A percentile compares a stretch with the other conserved stretches of the same genome.
Evolutionary conservation across 2,329 filamentous ascomycete species (phyloP).

Genomic region (Beauveria pseudobassiana): DNA sequence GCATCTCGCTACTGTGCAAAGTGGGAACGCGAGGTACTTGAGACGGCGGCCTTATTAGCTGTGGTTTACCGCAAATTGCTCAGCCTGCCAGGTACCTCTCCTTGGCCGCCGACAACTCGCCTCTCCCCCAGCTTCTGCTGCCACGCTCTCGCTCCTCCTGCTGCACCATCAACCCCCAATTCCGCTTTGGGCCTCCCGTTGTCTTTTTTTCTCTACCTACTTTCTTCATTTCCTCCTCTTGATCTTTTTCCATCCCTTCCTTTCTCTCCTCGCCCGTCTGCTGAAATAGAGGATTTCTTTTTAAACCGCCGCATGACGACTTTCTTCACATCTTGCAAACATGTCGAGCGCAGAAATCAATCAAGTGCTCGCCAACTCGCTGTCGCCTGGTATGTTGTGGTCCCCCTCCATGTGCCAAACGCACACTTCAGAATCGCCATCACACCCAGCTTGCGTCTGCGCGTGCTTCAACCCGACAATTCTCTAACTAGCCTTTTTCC

Average conservation of each 20-base stretch:
- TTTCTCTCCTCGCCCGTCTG: slow-evolving; percentile 2
- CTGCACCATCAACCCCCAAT: slow-evolving; percentile 9
- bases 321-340: slow-evolving; percentile 31
- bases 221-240: slow-evolving; percentile 4
- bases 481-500: slow-evolving; percentile 27
- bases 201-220: slow-evolving; percentile 4
- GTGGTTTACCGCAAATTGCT: not conserved
- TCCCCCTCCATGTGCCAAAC: slow-evolving; percentile 12
- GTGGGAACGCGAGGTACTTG: slow-evolving; percentile 1
- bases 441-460: not conserved
- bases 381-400: slow-evolving; percentile 73
- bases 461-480: not conserved
- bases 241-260: slow-evolving; percentile 5
- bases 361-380: slow-evolving; percentile 93
- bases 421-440: slow-evolving; percentile 9
- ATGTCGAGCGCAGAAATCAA: slow-evolving; percentile 87
- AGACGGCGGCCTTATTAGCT: not conserved
- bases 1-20: not conserved
- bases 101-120: not conserved
- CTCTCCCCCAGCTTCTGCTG: not conserved
- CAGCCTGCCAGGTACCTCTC: not conserved
- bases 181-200: slow-evolving; percentile 9
- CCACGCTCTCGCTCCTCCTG: not conserved
- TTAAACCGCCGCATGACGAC: slow-evolving; percentile 29
- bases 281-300: slow-evolving; percentile 6